Evolutionary conservation across 768 basidiomycete genomes (phyloP).

Genomic region (Kwoniella dejecticola): DNA sequence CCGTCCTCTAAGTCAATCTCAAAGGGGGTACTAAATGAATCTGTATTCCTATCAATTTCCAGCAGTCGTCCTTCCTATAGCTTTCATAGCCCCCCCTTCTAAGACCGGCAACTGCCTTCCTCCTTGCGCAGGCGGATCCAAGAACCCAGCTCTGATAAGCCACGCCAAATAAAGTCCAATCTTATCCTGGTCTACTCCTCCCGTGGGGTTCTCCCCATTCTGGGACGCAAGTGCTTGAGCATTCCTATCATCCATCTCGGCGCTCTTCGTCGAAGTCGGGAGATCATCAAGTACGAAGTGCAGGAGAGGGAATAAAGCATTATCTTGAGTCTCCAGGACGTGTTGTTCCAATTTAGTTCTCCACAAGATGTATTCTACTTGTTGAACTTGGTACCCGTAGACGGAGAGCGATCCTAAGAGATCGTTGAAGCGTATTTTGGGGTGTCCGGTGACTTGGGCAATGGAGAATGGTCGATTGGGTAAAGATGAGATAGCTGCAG

Average conservation of each 20-base stretch:
- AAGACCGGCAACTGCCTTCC: conserved; percentile 49
- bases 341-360: conserved; percentile 89
- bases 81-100: conserved; percentile 45
- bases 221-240: conserved; percentile 66
- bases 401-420: conserved; percentile 70
- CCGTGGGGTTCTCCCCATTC: conserved; percentile 56
- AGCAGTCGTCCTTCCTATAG: conserved; percentile 55
- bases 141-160: conserved; percentile 82
- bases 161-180: conserved; percentile 90
- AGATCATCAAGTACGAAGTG: conserved; percentile 98
- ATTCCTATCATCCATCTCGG: conserved; percentile 84
- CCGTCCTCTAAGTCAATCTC: no score
- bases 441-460: conserved; percentile 77
- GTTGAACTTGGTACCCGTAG: conserved; percentile 77
- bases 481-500: conserved; percentile 65
- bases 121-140: conserved; percentile 62
- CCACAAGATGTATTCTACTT: conserved; percentile 90
- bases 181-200: conserved; percentile 72
- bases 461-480: conserved; percentile 55
- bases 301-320: conserved; percentile 92
- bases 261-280: conserved; percentile 92
- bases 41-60: conserved; percentile 14
- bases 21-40: no score
- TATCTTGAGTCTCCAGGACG: conserved; percentile 90
- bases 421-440: conserved; percentile 84